Base-by-base conservation (phyloP, 345 rosid genomes). In the Excoecaria agallocha region DNA sequence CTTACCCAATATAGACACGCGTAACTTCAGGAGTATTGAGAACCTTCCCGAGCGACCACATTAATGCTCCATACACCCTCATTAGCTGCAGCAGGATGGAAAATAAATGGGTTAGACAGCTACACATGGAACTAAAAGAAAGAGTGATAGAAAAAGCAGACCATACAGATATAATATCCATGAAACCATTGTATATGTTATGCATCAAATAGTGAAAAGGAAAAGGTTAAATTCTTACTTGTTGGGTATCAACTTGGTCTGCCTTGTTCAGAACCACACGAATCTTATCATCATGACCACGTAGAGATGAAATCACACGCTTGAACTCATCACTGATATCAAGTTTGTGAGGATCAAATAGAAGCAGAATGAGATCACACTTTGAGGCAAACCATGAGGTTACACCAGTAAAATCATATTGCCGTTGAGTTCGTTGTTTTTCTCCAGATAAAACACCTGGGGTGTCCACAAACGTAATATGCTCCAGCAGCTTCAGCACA, bases 31-130 rank as follows among this genome's bases (percentile, higher is more conserved):
- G 98, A 76, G 97, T 93, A 75, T 91, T 93, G 13, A 95, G 82
- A 80, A 95, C 99, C 85, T 93, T 95, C 71, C 99, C 97, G 22
- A 95, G 97, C 48, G 99, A 95, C 98, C 98, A 95, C 97, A 95
- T 93, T 68, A 95, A 80, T 60, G 97, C 98, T 82, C 99, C 99
- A 83, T 95, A 91, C 30, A 95, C 99, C 85, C 98, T 93, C 99
- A 95, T 95, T 66, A 95, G 85, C 99, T 95, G 85, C 66, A 78
- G 69, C 20, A 37, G 76, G 38, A 56, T 74, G 68, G 6, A 39
- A 75, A 10, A 71, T 49, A 62, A 66, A 59, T 48, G 16, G 37
- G 69, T 73, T 63, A 73, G 15, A 54, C 63, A 17, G 37, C 78
- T 9, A 51, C 25, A n/a, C 8, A 68, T 19, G 60, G 24, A 70